Conservation (phyloP, 768 basidiomycete species). For the Cystobasidium tubakii region DNA sequence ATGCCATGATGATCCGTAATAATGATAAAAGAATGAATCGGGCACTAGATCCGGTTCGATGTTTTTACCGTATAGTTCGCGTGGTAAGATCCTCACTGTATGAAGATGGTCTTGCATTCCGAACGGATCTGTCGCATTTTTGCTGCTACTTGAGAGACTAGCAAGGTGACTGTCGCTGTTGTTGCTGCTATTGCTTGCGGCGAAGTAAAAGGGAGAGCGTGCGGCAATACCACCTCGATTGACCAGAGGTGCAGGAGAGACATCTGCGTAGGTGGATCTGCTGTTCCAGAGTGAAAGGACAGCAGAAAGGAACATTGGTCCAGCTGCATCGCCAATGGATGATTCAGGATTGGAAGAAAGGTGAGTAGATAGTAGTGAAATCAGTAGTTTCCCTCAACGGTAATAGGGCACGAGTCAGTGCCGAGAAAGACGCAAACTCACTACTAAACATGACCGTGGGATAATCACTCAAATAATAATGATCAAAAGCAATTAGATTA, state of each 20-base stretch:
- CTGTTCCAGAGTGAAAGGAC: conserved; percentile 74
- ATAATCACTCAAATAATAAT: conserved; percentile 90
- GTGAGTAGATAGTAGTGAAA: neutral
- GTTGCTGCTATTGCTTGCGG: neutral
- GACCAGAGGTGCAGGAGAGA: neutral
- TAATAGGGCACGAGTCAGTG: neutral
- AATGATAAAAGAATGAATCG: conserved; percentile 86
- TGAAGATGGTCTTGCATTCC: conserved; percentile 2
- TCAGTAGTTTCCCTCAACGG: neutral
- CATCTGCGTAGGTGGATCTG: conserved; percentile 1
- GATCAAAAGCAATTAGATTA: conserved; percentile 83
- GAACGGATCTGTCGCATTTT: neutral
- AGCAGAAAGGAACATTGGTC: conserved; percentile 95
- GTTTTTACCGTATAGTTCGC: conserved; percentile 85
- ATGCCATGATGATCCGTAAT: conserved; percentile 96
- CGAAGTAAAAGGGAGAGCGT: neutral
- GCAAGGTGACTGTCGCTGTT: neutral
- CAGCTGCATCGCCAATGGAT: conserved; percentile 64
- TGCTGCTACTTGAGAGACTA: conserved; percentile 26
- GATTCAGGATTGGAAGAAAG: too few species aligned
- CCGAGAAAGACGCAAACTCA: neutral
- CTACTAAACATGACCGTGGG: conserved; percentile 92
- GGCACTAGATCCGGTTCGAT: conserved; percentile 51
- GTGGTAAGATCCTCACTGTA: conserved; percentile 85
- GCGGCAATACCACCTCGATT: neutral